phyloP scores from a whole-genome alignment of 345 rosid species.

The Eucalyptus marginata region DNA sequence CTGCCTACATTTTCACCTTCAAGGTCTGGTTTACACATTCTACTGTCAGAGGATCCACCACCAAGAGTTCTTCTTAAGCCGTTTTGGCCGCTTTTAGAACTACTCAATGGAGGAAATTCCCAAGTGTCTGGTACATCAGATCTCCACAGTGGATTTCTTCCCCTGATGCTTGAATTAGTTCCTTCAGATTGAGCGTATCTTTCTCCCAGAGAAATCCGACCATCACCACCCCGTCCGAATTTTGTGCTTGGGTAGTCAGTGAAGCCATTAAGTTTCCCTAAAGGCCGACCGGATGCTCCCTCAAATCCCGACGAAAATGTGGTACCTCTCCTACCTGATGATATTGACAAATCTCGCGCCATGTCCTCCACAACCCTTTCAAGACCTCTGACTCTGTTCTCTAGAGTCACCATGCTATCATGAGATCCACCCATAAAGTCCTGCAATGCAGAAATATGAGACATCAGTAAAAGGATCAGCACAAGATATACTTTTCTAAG shows the following conservation, averaged over 20 bases:
- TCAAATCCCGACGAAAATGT: slow-evolving; percentile 53
- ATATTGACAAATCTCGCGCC: slow-evolving; percentile 82
- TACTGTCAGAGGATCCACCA: slow-evolving; percentile 28
- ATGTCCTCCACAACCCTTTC: slow-evolving; percentile 95
- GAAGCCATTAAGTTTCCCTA: slow-evolving; percentile 64
- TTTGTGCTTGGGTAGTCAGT: slow-evolving; percentile 54
- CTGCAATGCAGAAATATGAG: slow-evolving; percentile 20
- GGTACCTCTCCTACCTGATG: slow-evolving; percentile 66
- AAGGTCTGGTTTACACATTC: slow-evolving; percentile 67
- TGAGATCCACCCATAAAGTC: slow-evolving; percentile 99
- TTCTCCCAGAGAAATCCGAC: slow-evolving; percentile 62
- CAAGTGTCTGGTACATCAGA: slow-evolving; percentile 62
- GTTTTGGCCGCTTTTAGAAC: slow-evolving; percentile 64
- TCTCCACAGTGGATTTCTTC: slow-evolving; percentile 71
- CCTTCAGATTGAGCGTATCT: slow-evolving; percentile 70
- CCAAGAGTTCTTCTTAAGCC: slow-evolving; percentile 51
- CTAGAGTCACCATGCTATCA: slow-evolving; percentile 83
- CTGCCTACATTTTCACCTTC: slow-evolving; percentile 61
- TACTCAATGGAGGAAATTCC: slow-evolving; percentile 55
- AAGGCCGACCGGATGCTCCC: slow-evolving; percentile 40
- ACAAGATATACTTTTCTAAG: not conserved
- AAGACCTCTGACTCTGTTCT: slow-evolving; percentile 91
- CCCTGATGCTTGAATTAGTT: slow-evolving; percentile 39
- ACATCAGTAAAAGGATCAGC: slow-evolving; percentile 4
- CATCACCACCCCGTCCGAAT: slow-evolving; percentile 21